Conservation (phyloP, 1,284 basidiomycete species). For the Mrakiaceae sp. region DNA sequence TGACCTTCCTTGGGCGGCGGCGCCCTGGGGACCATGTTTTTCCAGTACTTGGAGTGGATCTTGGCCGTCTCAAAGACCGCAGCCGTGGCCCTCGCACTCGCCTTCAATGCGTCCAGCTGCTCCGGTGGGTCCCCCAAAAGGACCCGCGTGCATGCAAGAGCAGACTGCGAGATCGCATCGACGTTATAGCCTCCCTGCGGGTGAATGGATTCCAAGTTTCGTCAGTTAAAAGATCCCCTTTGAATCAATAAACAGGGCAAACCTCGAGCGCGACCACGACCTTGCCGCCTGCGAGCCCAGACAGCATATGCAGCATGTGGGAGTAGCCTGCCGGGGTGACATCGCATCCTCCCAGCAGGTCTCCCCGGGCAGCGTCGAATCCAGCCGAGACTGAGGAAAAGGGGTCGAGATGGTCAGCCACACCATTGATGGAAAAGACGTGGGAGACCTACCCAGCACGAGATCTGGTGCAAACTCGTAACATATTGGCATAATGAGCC, state of each 20-base stretch:
- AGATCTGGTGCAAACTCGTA: slow-evolving; percentile 92
- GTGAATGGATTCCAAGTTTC: background rate
- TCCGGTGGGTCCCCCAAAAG: slow-evolving; percentile 77
- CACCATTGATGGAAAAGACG: background rate
- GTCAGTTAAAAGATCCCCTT: no score
- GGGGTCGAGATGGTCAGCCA: background rate
- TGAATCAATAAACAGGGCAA: slow-evolving; percentile 12
- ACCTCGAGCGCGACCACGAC: slow-evolving; percentile 91
- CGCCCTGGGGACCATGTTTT: slow-evolving; percentile 43
- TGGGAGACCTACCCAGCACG: slow-evolving; percentile 67
- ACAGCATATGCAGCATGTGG: slow-evolving; percentile 96
- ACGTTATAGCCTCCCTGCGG: slow-evolving; percentile 88
- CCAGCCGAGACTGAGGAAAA: slow-evolving; percentile 73
- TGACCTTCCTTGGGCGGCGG: slow-evolving; percentile 1
- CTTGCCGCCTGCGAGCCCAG: slow-evolving; percentile 76
- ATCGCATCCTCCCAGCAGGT: slow-evolving; percentile 78
- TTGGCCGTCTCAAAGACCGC: slow-evolving; percentile 76
- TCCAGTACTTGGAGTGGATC: slow-evolving; percentile 86
- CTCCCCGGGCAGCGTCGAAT: slow-evolving; percentile 91
- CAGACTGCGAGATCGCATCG: slow-evolving; percentile 73
- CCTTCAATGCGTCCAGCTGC: slow-evolving; percentile 54
- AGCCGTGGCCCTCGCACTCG: slow-evolving; percentile 66
- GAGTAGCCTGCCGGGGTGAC: slow-evolving; percentile 92
- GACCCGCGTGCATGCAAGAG: slow-evolving; percentile 71
- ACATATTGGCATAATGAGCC: slow-evolving; percentile 92